Conservation (phyloP, 176 grass and related monocot species). For the Aegilops tauschii region DNA sequence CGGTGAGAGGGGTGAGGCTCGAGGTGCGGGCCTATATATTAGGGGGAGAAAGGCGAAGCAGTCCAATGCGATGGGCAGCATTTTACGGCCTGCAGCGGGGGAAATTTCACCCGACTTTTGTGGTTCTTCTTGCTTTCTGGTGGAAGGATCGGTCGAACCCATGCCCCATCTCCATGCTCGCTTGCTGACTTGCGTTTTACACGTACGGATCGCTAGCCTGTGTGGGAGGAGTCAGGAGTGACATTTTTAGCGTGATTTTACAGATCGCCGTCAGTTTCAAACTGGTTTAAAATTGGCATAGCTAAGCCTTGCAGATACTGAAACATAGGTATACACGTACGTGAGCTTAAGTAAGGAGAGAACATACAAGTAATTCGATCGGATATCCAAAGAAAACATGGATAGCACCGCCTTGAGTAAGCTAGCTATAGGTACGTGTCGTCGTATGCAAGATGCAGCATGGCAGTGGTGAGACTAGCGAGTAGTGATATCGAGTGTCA, state of each 20-base stretch:
- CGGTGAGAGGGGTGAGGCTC: background rate
- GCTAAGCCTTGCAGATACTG: no score
- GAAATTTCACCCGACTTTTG: slow-evolving; percentile 22
- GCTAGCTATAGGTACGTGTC: no score
- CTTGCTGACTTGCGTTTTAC: background rate
- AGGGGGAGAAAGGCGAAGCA: background rate
- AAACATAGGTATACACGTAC: background rate
- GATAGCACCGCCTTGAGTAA: background rate
- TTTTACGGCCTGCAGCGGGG: background rate
- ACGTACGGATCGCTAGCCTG: no score
- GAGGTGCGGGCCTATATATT: slow-evolving; percentile 8
- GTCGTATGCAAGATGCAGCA: background rate
- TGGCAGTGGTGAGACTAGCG: background rate
- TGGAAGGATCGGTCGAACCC: background rate
- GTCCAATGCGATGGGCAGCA: background rate
- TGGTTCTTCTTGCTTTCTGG: slow-evolving; percentile 14
- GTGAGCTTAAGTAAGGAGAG: background rate
- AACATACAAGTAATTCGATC: background rate
- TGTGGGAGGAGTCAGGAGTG: no score
- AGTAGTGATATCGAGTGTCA: background rate
- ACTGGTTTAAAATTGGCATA: background rate
- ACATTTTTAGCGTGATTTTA: no score
- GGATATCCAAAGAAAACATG: slow-evolving; percentile 1
- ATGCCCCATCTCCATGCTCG: background rate
- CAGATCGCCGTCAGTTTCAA: background rate